Evolutionary conservation across 2,329 filamentous ascomycete genomes (phyloP).

Genomic region (Gliomastix tumulicola): DNA sequence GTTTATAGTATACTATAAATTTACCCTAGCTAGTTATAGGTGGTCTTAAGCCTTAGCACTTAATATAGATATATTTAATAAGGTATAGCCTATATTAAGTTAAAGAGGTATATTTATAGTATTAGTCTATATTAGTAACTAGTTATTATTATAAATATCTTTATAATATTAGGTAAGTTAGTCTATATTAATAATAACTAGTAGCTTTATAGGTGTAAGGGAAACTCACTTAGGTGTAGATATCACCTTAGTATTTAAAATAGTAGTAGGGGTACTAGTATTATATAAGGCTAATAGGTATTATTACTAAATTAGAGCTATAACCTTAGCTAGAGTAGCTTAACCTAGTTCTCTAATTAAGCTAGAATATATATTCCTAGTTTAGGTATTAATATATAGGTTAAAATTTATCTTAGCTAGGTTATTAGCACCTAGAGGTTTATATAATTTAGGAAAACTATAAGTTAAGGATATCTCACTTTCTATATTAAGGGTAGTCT

Average conservation of each 20-base stretch:
- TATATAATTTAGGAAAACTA: too few relatives aligned
- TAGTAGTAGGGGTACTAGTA: neutral
- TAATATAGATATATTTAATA: conserved; percentile 1
- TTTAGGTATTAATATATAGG: too few relatives aligned
- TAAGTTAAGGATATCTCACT: too few relatives aligned
- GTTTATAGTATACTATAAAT: too few relatives aligned
- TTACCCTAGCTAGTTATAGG: too few relatives aligned
- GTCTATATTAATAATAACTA: neutral
- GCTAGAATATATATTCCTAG: too few relatives aligned
- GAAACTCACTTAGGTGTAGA: neutral
- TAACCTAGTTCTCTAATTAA: too few relatives aligned
- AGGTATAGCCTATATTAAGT: neutral
- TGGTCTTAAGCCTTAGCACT: neutral
- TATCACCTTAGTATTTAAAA: neutral
- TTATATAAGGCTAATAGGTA: neutral
- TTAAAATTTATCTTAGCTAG: too few relatives aligned
- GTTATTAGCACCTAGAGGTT: too few relatives aligned
- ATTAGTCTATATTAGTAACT: neutral
- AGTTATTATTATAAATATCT: neutral
- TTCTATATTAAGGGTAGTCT: too few relatives aligned
- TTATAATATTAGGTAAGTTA: neutral
- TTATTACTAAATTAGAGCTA: too few relatives aligned
- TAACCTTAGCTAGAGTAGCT: too few relatives aligned
- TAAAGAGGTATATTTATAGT: neutral
- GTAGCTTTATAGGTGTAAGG: neutral